Evolutionary conservation across 2,329 filamentous ascomycete genomes (phyloP), one percentile per base, ranked within the genome.

Genomic region (Talaromyces sp.): DNA sequence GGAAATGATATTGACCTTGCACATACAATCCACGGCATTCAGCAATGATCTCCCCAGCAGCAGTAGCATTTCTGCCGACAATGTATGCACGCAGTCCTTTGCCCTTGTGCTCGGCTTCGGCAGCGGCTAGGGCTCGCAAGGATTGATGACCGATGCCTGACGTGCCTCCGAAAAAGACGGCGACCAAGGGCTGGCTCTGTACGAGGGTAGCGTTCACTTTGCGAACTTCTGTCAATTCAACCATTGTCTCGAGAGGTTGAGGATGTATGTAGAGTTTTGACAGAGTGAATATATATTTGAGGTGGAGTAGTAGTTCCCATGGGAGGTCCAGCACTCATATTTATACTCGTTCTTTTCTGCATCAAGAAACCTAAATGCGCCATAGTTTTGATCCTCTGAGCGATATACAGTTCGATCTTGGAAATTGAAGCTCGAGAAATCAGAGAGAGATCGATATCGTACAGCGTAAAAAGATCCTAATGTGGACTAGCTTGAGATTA

Each of bases 101-200:
- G 16, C 63, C 63, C 10, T 33, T 22, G 22, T 62, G 22, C 22
- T 65, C 8, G 3, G 59, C 63, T 47, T 65, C 63, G 14, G 63
- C 63, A 11, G 9, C 60, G 4, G 50, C 50, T 13, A 65, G 43
- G 11, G 63, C 63, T 33, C 59, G 58, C 8, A 65, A 16, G 11
- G 63, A 33, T 27, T 65, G 60, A 22, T 61, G 59, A 22, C 49
- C 63, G 31, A 65, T 65, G 41, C 63, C 63, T 22, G 58, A 60
- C 8, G 63, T 65, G 31, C 63, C 63, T 10, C 57, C 57, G 41
- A 65, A 62, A 10, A 65, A 65, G 19, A 62, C 63, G 13, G 63
- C 63, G 2, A 65, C 63, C 22, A 65, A 33, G 31, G 63, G 50
- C 16, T 57, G 63, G n/a, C 59, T 58, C 33, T 58, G 58, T 9